These are phyloP conservation scores for Suhomyces coccinellae DNA, from an alignment of 1,139 yeast species.

Conservation along the genomic window DNA sequence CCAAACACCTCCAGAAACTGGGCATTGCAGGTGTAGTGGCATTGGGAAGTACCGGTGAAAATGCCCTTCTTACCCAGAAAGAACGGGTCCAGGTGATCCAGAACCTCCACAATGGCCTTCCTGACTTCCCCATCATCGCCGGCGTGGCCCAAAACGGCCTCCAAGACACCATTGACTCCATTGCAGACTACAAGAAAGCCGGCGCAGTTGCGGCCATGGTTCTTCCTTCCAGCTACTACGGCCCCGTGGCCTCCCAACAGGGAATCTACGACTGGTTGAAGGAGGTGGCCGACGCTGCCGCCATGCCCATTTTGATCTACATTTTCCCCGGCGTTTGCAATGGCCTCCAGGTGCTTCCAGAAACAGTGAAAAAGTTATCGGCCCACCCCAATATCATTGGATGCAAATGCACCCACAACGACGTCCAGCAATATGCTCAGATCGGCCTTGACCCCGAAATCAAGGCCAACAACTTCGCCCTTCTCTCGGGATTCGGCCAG, in stretches of 20 bases:
- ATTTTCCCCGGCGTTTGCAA: conserved; percentile 52
- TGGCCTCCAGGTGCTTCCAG: conserved; percentile 31
- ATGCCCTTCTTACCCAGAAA: conserved; percentile 42
- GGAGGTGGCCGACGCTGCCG: conserved; percentile 44
- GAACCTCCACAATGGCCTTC: conserved; percentile 35
- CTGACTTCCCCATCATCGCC: conserved; percentile 41
- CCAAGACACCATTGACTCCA: conserved; percentile 41
- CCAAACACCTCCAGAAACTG: conserved; percentile 28
- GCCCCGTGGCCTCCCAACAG: conserved; percentile 38
- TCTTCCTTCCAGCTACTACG: conserved; percentile 49
- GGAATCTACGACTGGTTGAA: conserved; percentile 46
- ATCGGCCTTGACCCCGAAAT: conserved; percentile 13
- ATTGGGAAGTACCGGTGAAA: conserved; percentile 48
- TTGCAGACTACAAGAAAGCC: conserved; percentile 33
- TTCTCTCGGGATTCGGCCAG: conserved; percentile 29
- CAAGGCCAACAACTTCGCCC: conserved; percentile 19
- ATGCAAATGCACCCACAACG: conserved; percentile 43
- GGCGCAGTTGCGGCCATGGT: conserved; percentile 50
- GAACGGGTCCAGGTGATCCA: conserved; percentile 39
- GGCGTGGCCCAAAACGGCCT: conserved; percentile 47
- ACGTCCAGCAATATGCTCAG: conserved; percentile 14
- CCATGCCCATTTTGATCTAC: conserved; percentile 49
- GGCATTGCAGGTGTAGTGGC: conserved; percentile 38
- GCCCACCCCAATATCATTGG: conserved; percentile 49
- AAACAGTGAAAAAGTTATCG: conserved; percentile 31